Percentiles rank a stretch among this genome's conserved stretches.
These are phyloP conservation scores for Camellia japonica DNA, from an alignment of 148 eudicot species.

Conservation along the genomic window DNA sequence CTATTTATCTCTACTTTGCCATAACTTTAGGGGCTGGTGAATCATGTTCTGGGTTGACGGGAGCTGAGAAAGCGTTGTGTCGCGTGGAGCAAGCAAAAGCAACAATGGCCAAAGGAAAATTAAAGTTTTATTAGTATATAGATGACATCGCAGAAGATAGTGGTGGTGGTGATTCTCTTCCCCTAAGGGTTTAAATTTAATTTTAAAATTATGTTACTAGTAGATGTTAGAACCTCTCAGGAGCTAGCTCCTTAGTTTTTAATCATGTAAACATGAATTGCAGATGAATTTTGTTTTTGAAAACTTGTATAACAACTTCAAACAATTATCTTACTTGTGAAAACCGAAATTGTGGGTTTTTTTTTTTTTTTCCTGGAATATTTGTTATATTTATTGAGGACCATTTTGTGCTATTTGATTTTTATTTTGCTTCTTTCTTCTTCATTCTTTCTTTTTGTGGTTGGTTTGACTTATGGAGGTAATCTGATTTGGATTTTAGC, in stretches of 20 bases:
- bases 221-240: not conserved
- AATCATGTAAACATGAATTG: not conserved
- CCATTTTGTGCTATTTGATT: not conserved
- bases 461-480: not conserved
- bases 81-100: constrained; percentile 49
- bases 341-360: not conserved
- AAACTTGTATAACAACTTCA: not conserved
- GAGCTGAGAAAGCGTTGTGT: constrained; percentile 57
- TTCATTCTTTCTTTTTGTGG: not conserved
- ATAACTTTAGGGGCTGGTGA: constrained; percentile 60
- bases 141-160: too few species aligned
- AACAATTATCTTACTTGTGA: not conserved
- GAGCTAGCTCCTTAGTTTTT: not conserved
- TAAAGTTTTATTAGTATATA: constrained; percentile 45
- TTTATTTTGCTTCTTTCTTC: not conserved
- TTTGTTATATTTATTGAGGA: not conserved
- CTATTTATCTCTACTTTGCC: constrained; percentile 87
- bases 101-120: constrained; percentile 52
- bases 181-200: not conserved
- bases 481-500: not conserved
- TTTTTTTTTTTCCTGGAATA: not conserved
- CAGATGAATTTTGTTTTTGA: not conserved
- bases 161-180: not conserved
- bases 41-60: constrained; percentile 59
- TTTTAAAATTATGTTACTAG: not conserved